Conservation (phyloP, 805 yeast species). For the Yarrowia alimentaria region DNA sequence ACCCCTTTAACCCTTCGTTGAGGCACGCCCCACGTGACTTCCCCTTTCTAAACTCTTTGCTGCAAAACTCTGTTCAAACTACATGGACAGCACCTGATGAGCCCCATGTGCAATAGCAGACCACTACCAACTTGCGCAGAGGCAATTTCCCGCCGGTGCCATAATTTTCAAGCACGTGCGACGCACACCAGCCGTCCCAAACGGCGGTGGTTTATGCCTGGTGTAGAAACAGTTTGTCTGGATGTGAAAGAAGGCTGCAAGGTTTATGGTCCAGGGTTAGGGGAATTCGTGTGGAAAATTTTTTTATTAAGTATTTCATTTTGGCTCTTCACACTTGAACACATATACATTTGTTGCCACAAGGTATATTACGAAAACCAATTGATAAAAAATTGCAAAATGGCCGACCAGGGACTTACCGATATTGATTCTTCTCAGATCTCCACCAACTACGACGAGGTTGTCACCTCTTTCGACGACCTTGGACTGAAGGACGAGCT, state of each 20-base stretch:
- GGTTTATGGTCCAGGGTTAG: no score
- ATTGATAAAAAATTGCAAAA: constrained; percentile 23
- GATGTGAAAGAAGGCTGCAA: no score
- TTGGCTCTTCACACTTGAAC: constrained; percentile 27
- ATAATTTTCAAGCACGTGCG: no score
- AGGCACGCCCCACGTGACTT: constrained; percentile 22
- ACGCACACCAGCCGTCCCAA: no score
- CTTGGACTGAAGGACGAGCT: constrained; percentile 65
- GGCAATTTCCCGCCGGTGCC: no score
- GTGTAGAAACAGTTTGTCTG: no score
- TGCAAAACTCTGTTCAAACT: constrained; percentile 22
- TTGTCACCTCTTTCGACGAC: constrained; percentile 69
- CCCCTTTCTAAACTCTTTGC: constrained; percentile 1
- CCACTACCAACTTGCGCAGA: no score
- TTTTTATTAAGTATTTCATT: constrained; percentile 25
- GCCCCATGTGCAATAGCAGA: no score
- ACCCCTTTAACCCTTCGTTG: no score
- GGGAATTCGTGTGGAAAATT: constrained; percentile 19
- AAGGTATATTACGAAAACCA: constrained; percentile 19
- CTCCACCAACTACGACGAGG: constrained; percentile 86
- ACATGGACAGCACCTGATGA: no score
- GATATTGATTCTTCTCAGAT: constrained; percentile 27
- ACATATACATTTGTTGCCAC: constrained; percentile 25
- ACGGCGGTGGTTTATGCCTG: no score
- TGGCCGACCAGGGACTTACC: constrained; percentile 28